These are phyloP conservation scores for Emmonsiellopsis sp. DNA, from an alignment of 2,329 filamentous ascomycete genomes.

Conservation along the genomic window DNA sequence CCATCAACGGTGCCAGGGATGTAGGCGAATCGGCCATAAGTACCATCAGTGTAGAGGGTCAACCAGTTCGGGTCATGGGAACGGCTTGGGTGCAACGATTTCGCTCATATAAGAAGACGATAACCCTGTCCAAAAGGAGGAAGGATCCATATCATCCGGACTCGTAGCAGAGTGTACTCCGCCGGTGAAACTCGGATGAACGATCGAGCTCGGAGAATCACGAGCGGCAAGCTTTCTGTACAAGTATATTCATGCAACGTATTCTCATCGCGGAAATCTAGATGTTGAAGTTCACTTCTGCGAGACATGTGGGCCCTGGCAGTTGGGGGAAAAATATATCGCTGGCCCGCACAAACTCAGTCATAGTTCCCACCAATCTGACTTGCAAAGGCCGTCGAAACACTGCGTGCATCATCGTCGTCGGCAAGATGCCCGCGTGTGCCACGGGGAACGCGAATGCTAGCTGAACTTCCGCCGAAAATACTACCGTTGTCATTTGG, in stretches of 20 bases:
- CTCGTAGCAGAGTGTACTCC: not conserved
- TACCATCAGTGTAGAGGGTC: not conserved
- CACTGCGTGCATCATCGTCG: constrained; percentile 91
- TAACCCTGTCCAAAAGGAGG: not conserved
- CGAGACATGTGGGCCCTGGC: constrained; percentile 1
- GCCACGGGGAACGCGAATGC: constrained; percentile 40
- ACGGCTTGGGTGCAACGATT: not conserved
- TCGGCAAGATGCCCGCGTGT: constrained; percentile 38
- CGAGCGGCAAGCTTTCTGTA: not conserved
- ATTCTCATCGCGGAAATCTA: not conserved
- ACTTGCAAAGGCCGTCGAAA: constrained; percentile 93
- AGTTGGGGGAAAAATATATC: constrained; percentile 2
- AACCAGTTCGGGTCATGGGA: not conserved
- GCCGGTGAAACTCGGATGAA: not conserved
- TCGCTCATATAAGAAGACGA: not conserved
- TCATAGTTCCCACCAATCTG: constrained; percentile 67
- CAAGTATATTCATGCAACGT: not conserved
- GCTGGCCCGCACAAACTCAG: constrained; percentile 31
- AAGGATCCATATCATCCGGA: not conserved
- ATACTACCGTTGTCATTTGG: constrained; percentile 54
- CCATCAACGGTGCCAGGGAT: not conserved
- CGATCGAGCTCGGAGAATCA: not conserved
- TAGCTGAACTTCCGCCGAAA: constrained; percentile 52
- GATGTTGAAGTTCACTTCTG: not conserved
- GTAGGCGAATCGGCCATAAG: not conserved